A percentile compares a stretch with the other conserved stretches of the same genome.
phyloP scores from a whole-genome alignment of 2,329 filamentous ascomycete species.

The Ophiostoma australiae region DNA sequence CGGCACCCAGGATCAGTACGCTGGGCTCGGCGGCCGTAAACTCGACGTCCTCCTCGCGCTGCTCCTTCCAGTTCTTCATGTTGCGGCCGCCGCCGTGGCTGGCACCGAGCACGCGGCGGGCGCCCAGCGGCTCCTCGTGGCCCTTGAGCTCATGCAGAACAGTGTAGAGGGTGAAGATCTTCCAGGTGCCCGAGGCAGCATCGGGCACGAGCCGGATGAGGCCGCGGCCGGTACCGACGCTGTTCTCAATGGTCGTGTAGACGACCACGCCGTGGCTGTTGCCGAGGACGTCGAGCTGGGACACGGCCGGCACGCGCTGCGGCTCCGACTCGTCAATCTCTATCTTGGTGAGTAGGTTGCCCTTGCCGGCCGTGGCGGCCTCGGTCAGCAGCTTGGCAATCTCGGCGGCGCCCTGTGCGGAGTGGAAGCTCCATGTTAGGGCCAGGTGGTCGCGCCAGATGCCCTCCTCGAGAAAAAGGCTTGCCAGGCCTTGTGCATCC shows the following conservation, averaged over 20 bases:
- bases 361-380: constrained; percentile 31
- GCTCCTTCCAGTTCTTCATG: constrained; percentile 58
- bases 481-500: constrained; percentile 35
- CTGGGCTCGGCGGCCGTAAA: constrained; percentile 49
- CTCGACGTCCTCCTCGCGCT: constrained; percentile 44
- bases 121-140: constrained; percentile 46
- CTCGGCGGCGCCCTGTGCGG: constrained; percentile 41
- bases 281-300: constrained; percentile 47
- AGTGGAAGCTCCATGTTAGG: constrained; percentile 53
- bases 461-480: constrained; percentile 43
- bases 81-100: constrained; percentile 49
- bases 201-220: constrained; percentile 47
- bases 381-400: constrained; percentile 40
- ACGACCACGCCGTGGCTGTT: constrained; percentile 50
- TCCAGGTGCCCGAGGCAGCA: constrained; percentile 45
- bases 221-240: constrained; percentile 52
- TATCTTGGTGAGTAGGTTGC: constrained; percentile 39
- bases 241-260: constrained; percentile 51
- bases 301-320: constrained; percentile 41
- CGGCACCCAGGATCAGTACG: constrained; percentile 56
- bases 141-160: constrained; percentile 51
- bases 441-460: constrained; percentile 58
- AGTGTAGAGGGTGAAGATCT: constrained; percentile 61
- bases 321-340: constrained; percentile 44
- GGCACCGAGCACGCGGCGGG: constrained; percentile 50